These are phyloP conservation scores for Pinus tabuliformis DNA, from an alignment of 75 land plant genomes.

Conservation along the genomic window DNA sequence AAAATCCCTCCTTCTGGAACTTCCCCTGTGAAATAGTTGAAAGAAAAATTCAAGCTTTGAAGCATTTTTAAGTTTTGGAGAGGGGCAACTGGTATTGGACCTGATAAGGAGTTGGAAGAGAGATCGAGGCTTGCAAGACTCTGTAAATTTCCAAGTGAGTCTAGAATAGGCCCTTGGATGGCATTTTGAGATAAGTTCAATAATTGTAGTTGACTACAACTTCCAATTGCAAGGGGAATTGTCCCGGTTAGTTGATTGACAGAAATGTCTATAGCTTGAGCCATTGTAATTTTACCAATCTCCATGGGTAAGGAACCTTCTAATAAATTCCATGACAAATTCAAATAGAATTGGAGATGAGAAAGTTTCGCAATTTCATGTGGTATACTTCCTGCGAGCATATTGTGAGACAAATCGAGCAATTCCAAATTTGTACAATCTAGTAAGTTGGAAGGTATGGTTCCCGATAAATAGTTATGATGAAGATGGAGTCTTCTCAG, in stretches of 20 bases:
- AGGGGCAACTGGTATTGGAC: background rate
- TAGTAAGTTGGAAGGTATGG: background rate
- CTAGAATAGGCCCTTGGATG: background rate
- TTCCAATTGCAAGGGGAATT: background rate
- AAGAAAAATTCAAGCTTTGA: background rate
- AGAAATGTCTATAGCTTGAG: constrained; percentile 4
- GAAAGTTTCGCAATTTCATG: background rate
- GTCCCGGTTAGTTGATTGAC: background rate
- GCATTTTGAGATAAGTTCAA: background rate
- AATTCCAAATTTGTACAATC: background rate
- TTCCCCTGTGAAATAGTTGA: background rate
- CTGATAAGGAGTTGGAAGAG: background rate
- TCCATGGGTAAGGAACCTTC: background rate
- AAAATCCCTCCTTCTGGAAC: background rate
- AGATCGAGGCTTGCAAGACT: background rate
- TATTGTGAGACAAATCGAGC: background rate
- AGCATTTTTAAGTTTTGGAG: background rate
- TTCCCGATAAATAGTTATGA: background rate
- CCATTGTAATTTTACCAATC: background rate
- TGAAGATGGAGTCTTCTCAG: background rate
- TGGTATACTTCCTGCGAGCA: background rate
- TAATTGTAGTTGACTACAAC: background rate
- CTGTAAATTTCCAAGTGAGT: background rate
- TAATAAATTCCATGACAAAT: constrained; percentile 1
- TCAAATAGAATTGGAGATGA: background rate